Percentiles rank a stretch among this genome's conserved stretches.
These are phyloP conservation scores for Exophiala bonariae DNA, from an alignment of 2,329 filamentous ascomycete genomes.

Conservation along the genomic window DNA sequence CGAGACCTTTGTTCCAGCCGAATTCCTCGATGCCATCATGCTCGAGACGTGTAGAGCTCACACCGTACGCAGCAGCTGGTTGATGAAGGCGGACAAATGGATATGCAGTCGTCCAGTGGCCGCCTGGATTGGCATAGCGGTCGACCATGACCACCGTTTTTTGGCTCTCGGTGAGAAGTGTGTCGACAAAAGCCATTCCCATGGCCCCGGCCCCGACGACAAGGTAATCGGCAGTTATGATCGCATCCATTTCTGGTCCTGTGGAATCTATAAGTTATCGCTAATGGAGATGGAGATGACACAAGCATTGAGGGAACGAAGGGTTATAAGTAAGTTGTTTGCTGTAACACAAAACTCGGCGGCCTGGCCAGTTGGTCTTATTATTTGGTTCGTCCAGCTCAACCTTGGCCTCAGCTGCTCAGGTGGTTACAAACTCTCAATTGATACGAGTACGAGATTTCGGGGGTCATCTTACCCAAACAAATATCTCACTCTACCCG, in stretches of 20 bases:
- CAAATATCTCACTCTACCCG: no score
- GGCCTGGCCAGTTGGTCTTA: no score
- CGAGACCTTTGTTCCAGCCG: constrained; percentile 10
- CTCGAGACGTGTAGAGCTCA: constrained; percentile 10
- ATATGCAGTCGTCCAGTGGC: constrained; percentile 11
- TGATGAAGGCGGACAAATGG: constrained; percentile 11
- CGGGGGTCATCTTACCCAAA: no score
- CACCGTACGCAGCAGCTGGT: constrained; percentile 4
- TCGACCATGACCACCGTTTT: constrained; percentile 8
- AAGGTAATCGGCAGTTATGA: constrained; percentile 6
- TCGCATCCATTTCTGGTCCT: constrained; percentile 2
- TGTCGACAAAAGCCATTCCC: constrained; percentile 14
- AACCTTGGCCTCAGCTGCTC: no score
- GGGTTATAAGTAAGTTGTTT: no score
- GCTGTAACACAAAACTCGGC: no score
- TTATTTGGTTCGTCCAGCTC: no score
- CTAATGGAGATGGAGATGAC: no score
- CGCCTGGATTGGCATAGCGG: constrained; percentile 9
- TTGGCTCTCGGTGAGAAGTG: constrained; percentile 4
- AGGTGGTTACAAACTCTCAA: no score
- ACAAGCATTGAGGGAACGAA: no score
- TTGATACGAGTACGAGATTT: no score
- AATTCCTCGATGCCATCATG: constrained; percentile 4
- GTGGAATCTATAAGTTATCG: background rate
- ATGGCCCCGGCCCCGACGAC: constrained; percentile 9